Conservation (phyloP, 2,329 filamentous ascomycete genomes). For the Cordyceps sp. region DNA sequence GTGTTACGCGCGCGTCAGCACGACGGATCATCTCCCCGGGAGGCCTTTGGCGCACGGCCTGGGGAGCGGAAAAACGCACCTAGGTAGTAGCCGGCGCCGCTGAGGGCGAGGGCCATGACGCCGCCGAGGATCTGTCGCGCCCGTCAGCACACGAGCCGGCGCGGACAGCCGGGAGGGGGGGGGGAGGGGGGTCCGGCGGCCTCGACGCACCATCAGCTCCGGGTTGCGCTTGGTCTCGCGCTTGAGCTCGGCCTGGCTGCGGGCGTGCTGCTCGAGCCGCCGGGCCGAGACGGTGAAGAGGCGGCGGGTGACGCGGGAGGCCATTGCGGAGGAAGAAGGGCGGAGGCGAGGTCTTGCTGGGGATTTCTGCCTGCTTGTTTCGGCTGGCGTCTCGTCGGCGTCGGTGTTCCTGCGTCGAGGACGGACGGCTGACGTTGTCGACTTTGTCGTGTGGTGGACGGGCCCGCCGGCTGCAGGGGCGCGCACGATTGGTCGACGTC, state of each 20-base stretch:
- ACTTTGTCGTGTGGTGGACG: too few relatives aligned
- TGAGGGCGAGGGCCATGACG: constrained; percentile 80
- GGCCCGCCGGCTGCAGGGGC: too few relatives aligned
- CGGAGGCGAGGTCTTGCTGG: neutral
- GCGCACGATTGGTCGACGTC: too few relatives aligned
- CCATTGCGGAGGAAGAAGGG: constrained; percentile 22
- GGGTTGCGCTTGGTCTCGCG: constrained; percentile 39
- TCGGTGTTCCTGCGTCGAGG: too few relatives aligned
- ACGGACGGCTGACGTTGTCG: neutral
- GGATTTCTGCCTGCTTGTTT: too few relatives aligned
- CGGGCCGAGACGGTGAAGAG: constrained; percentile 37
- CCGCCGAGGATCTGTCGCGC: constrained; percentile 88
- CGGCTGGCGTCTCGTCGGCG: too few relatives aligned
- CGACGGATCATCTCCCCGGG: neutral
- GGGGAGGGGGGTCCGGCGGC: too few relatives aligned
- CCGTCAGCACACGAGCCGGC: too few relatives aligned
- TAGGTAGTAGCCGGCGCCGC: constrained; percentile 80
- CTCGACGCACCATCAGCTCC: constrained; percentile 25
- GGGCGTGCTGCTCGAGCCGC: constrained; percentile 23
- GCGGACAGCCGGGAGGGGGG: too few relatives aligned
- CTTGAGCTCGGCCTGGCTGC: constrained; percentile 31
- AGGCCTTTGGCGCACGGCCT: constrained; percentile 38
- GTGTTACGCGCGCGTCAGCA: too few relatives aligned
- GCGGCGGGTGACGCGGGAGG: constrained; percentile 38
- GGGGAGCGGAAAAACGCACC: constrained; percentile 29